Percentiles rank a stretch among this genome's conserved stretches.
Evolutionary conservation across 1,139 yeast species (phyloP).

Genomic region (Wickerhamomyces sp.): DNA sequence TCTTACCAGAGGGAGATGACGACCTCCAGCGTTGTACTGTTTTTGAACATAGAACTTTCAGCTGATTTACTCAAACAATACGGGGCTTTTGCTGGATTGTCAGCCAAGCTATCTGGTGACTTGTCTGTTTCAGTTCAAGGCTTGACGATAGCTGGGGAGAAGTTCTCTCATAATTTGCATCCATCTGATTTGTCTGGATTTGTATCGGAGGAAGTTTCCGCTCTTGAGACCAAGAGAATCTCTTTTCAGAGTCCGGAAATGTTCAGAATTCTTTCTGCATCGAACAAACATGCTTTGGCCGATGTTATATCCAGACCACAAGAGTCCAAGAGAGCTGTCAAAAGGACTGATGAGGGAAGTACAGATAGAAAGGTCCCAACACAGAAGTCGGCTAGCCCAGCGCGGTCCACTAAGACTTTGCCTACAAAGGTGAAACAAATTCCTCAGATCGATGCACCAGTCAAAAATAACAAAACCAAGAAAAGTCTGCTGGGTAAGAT

Average conservation of each 20-base stretch:
- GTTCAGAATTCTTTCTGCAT: slow-evolving; percentile 5
- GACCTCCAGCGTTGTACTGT: slow-evolving; percentile 58
- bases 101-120: slow-evolving; percentile 33
- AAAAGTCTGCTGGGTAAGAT: background rate
- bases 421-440: no score
- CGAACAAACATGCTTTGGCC: slow-evolving; percentile 9
- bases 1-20: slow-evolving; percentile 55
- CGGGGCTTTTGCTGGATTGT: slow-evolving; percentile 41
- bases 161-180: slow-evolving; percentile 16
- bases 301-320: background rate
- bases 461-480: background rate
- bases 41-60: slow-evolving; percentile 48
- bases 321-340: background rate
- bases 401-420: slow-evolving; percentile 17
- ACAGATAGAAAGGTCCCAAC: slow-evolving; percentile 12
- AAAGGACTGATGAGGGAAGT: slow-evolving; percentile 5
- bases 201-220: slow-evolving; percentile 24
- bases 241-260: slow-evolving; percentile 6
- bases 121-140: slow-evolving; percentile 21
- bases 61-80: slow-evolving; percentile 30
- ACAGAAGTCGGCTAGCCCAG: slow-evolving; percentile 11
- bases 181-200: slow-evolving; percentile 19
- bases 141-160: slow-evolving; percentile 17
- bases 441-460: slow-evolving; percentile 1
- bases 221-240: slow-evolving; percentile 15